A percentile compares a stretch with the other conserved stretches of the same genome.
Conservation (phyloP, 495 filamentous ascomycete genomes). For the Talaromyces trachyspermus region DNA sequence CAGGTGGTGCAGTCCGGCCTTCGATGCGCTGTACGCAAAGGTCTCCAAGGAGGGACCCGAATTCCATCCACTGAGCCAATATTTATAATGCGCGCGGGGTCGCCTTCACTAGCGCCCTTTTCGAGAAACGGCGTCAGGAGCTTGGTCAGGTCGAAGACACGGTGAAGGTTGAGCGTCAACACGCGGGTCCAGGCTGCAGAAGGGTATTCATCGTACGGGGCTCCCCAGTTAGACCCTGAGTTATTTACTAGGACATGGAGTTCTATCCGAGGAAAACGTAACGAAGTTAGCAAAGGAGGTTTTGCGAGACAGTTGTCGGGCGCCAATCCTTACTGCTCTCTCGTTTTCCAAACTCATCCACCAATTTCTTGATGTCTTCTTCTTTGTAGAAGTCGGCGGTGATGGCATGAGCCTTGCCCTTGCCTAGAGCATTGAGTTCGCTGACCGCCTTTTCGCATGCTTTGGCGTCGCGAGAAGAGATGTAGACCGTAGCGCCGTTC, state of each 20-base stretch:
- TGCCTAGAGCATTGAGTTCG: conserved; percentile 55
- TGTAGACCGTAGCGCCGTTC: conserved; percentile 79
- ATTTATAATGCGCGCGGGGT: conserved; percentile 65
- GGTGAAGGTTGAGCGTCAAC: conserved; percentile 71
- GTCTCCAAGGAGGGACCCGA: conserved; percentile 62
- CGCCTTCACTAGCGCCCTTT: conserved; percentile 33
- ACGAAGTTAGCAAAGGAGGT: background rate
- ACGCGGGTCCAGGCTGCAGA: conserved; percentile 63
- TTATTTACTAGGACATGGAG: conserved; percentile 78
- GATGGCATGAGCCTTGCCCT: conserved; percentile 56
- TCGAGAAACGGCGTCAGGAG: conserved; percentile 65
- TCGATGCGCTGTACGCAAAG: conserved; percentile 67
- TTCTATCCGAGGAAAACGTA: conserved; percentile 24
- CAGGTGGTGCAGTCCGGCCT: conserved; percentile 69
- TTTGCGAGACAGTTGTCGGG: background rate
- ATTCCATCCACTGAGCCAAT: conserved; percentile 68
- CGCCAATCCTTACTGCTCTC: conserved; percentile 48
- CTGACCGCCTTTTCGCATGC: conserved; percentile 50
- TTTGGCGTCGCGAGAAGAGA: conserved; percentile 63
- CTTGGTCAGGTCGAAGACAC: conserved; percentile 73
- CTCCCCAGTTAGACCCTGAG: conserved; percentile 68
- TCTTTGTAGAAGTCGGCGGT: conserved; percentile 69
- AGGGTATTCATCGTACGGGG: conserved; percentile 58
- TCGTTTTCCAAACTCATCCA: conserved; percentile 52
- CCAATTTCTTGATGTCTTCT: conserved; percentile 58